These are phyloP conservation scores for Oryza coarctata DNA, from an alignment of 176 grass and related monocot genomes.

Conservation along the genomic window DNA sequence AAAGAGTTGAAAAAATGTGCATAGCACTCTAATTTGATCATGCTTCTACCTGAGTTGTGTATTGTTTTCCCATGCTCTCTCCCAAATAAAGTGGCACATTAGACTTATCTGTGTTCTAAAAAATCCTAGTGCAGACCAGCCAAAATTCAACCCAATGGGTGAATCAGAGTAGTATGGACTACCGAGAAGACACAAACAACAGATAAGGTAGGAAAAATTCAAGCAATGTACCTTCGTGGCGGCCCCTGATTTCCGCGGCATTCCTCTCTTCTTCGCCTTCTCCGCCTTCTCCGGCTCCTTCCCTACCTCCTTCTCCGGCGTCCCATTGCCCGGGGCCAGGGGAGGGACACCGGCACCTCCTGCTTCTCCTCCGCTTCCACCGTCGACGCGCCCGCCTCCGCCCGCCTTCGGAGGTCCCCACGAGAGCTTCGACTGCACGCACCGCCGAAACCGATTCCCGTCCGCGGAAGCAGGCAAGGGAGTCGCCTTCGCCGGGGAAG, in stretches of 20 bases:
- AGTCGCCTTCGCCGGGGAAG: slow-evolving; percentile 36
- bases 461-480: slow-evolving; percentile 41
- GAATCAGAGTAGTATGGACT: not conserved
- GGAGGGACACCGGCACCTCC: slow-evolving; percentile 8
- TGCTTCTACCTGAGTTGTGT: not conserved
- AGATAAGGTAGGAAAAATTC: not conserved
- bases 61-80: not conserved
- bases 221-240: slow-evolving; percentile 40
- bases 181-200: not conserved
- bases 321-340: slow-evolving; percentile 5
- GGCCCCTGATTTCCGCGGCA: slow-evolving; percentile 23
- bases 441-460: slow-evolving; percentile 32
- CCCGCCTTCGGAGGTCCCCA: slow-evolving; percentile 37
- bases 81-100: not conserved
- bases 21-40: not conserved
- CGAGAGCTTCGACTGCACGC: slow-evolving; percentile 65
- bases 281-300: slow-evolving; percentile 39
- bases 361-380: not conserved
- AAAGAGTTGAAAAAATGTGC: not conserved
- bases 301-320: not conserved
- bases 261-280: slow-evolving; percentile 33
- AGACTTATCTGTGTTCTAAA: not conserved
- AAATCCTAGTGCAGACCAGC: not conserved
- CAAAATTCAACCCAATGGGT: not conserved
- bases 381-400: not conserved